These are phyloP conservation scores for Penicillium hesseltinei DNA, from an alignment of 2,329 filamentous ascomycete species.

Conservation along the genomic window DNA sequence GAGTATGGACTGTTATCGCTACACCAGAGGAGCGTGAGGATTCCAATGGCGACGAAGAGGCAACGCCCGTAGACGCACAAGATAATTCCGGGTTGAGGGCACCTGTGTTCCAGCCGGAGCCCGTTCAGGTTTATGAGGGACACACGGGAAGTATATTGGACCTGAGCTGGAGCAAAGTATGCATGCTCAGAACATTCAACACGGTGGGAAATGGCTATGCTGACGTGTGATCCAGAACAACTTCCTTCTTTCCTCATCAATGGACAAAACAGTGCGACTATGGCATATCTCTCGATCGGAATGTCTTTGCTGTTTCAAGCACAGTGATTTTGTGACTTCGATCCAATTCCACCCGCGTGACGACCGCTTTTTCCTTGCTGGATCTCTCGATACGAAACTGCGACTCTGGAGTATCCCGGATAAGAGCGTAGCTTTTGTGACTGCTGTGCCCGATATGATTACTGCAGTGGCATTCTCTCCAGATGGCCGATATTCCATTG, in stretches of 20 bases:
- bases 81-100: conserved; percentile 69
- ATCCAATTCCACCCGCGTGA: conserved; percentile 93
- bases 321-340: conserved; percentile 91
- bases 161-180: conserved; percentile 88
- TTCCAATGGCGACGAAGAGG: conserved; percentile 69
- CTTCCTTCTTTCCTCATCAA: conserved; percentile 90
- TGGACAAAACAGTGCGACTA: conserved; percentile 94
- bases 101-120: conserved; percentile 81
- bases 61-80: conserved; percentile 46
- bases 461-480: conserved; percentile 93
- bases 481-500: conserved; percentile 85
- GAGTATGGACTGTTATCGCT: conserved; percentile 85
- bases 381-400: conserved; percentile 83
- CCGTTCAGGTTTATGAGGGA: conserved; percentile 74
- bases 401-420: conserved; percentile 96
- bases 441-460: conserved; percentile 77
- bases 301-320: conserved; percentile 89
- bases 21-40: conserved; percentile 73
- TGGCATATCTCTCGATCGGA: conserved; percentile 87
- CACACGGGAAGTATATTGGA: conserved; percentile 86
- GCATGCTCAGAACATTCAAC: conserved; percentile 2
- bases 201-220: background rate
- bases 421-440: conserved; percentile 83
- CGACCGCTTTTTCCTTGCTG: conserved; percentile 94
- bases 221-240: conserved; percentile 62